These are phyloP conservation scores for Candida sithepensis DNA, from an alignment of 805 yeast species.

Conservation along the genomic window DNA sequence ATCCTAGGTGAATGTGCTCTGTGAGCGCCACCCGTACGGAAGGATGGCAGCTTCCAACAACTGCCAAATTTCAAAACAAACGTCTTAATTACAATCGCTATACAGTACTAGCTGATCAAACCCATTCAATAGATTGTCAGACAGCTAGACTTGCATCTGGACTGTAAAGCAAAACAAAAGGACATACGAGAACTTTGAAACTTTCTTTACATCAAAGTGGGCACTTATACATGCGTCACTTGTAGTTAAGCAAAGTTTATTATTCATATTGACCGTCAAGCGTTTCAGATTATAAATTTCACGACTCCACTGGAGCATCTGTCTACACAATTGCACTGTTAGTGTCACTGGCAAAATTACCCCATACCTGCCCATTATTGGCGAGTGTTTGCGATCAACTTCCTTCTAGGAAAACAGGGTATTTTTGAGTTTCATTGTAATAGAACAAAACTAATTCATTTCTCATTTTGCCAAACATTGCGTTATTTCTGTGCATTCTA, in stretches of 20 bases:
- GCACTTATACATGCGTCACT: neutral
- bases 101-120: neutral
- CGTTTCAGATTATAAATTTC: neutral
- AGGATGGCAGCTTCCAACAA: neutral
- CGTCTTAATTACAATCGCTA: neutral
- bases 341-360: neutral
- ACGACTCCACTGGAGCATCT: neutral
- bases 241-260: neutral
- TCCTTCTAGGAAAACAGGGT: neutral
- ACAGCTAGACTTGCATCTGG: neutral
- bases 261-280: neutral
- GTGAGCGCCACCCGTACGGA: neutral
- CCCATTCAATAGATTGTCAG: constrained; percentile 17
- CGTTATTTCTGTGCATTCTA: no score
- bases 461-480: neutral
- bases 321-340: neutral
- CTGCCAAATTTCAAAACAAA: constrained; percentile 1
- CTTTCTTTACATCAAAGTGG: neutral
- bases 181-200: neutral
- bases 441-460: neutral
- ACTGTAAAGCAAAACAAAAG: neutral
- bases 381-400: no score
- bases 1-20: neutral
- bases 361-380: no score
- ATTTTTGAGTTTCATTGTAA: neutral